Base-by-base conservation (phyloP, 176 grass and related monocot genomes). In the Tillandsia leiboldiana region DNA sequence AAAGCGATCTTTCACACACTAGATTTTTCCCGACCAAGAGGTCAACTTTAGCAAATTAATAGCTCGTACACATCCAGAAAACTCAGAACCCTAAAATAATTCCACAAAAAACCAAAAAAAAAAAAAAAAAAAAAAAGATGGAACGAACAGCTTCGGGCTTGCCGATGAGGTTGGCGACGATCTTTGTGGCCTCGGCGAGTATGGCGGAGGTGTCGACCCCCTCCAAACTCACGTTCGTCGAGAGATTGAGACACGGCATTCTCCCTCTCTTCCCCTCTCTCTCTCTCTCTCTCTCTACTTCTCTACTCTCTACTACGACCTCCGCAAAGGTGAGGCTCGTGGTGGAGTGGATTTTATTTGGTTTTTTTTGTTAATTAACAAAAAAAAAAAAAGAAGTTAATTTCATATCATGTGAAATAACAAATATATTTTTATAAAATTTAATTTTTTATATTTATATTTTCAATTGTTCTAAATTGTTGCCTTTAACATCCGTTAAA, bases 241-340 rank as follows among this genome's bases (percentile, higher is more conserved):
- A 99, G 65, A 97, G 64, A 81, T 87, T 87, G 6, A 99, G 82
- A 87, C 89, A 93, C 52, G 94, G 94, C 87, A 93, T 99, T 79
- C 17, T 61, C 56, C 22, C 6, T 70, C 65, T 63, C 28, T 0
- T 7, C 58, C 26, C 63, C 33, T 13, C 5, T 72, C 51, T 14
- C 72, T 29, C 11, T 67, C 12, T 20, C 8, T 51, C 72, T 69
- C 53, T 68, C 72, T 42, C 20, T 1, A 26, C 73, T 12, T 1
- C 53, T 57, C 17, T 13, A n/a, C 56, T 23, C 33, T 42, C 4
- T 7, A 42, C 33, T 42, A 42, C 7, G 33, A 42, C 33, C 33
- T 18, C 56, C 56, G 22, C 56, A 61, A 61, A 24, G 24, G 24
- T 24, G 24, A 24, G 24, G 24, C 24, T 20, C 20, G 20, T 24